Evolutionary conservation across 1,284 basidiomycete genomes (phyloP).

Genomic region (Rhodotorula sp.): DNA sequence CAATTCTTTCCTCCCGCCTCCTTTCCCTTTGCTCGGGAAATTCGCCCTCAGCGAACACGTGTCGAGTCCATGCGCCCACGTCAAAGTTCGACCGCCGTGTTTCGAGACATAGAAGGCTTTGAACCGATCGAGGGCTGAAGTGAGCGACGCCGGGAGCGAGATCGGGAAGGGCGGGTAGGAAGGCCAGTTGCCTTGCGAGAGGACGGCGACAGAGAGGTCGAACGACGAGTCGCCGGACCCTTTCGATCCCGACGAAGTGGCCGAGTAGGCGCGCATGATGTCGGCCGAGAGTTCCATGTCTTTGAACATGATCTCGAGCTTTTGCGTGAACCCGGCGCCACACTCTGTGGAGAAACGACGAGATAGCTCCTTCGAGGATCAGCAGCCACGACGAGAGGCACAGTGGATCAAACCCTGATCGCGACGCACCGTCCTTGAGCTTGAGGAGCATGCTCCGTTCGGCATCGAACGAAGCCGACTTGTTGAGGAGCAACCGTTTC

Average conservation of each 20-base stretch:
- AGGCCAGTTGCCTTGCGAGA: conserved; percentile 61
- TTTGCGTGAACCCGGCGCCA: conserved; percentile 77
- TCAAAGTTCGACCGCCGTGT: conserved; percentile 66
- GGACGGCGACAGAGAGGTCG: conserved; percentile 57
- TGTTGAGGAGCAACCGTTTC: conserved; percentile 80
- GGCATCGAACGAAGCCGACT: conserved; percentile 86
- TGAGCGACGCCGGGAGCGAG: conserved; percentile 55
- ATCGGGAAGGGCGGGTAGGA: conserved; percentile 48
- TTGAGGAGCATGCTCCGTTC: conserved; percentile 85
- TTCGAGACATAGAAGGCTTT: conserved; percentile 69
- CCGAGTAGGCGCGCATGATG: conserved; percentile 54
- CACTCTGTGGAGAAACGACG: conserved; percentile 58
- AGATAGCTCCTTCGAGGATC: not conserved
- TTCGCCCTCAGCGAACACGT: conserved; percentile 66
- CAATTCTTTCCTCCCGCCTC: conserved; percentile 74
- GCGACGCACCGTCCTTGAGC: conserved; percentile 72
- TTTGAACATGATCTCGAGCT: conserved; percentile 82
- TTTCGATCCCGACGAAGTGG: conserved; percentile 35
- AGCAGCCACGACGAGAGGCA: too few species aligned
- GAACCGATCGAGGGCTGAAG: conserved; percentile 64
- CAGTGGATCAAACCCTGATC: too few species aligned
- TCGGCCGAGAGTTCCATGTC: conserved; percentile 44
- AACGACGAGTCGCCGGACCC: conserved; percentile 32
- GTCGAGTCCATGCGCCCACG: conserved; percentile 80
- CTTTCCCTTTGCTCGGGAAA: conserved; percentile 53